Evolutionary conservation across 306 rosid genomes (phyloP), one percentile per base, ranked within the genome.

Genomic region (Hylodesmum podocarpum): DNA sequence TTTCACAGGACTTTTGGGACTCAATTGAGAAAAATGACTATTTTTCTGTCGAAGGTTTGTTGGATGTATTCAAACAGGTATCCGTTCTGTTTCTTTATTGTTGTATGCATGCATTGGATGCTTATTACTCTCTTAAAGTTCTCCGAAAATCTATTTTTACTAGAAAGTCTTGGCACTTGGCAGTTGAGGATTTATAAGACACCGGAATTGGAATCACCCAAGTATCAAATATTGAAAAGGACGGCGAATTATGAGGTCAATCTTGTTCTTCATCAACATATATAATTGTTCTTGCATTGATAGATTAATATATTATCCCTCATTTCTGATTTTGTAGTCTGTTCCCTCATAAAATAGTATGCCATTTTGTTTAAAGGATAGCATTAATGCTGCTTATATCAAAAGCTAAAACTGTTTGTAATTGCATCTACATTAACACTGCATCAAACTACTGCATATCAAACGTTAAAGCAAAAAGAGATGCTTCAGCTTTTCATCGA

Each of bases 141-240:
- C 36, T 53, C 40, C 25, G n/a, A 10, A 55, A 62, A 25, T 14
- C 8, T 47, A 15, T 69, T 46, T 58, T 84, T 8, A 40, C 31
- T n/a, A 39, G 27, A 22, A 47, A 53, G 53, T 15, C 63, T 62
- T 57, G 47, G 69, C 59, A 58, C 49, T 61, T 43, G 84, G 80
- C 86, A 95, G 99, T 88, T 95, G 70, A 86, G 91, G 78, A 74
- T 85, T 47, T 95, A 90, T 73, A 95, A 90, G 85, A 95, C 99
- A 34, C 99, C 92, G 15, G 97, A 88, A 46, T 82, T 95, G 85
- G 94, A 93, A 84, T 81, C 97, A 80, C 99, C 97, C 41, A 88
- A 84, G 31, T 95, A 92, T 80, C 88, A 83, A 67, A 87, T 88
- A 39, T 73, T 92, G 80, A 95, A 87, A 85, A 87, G 83, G 81